Base-by-base conservation (phyloP, 2,329 filamentous ascomycete genomes). In the Clathrospora elynae region DNA sequence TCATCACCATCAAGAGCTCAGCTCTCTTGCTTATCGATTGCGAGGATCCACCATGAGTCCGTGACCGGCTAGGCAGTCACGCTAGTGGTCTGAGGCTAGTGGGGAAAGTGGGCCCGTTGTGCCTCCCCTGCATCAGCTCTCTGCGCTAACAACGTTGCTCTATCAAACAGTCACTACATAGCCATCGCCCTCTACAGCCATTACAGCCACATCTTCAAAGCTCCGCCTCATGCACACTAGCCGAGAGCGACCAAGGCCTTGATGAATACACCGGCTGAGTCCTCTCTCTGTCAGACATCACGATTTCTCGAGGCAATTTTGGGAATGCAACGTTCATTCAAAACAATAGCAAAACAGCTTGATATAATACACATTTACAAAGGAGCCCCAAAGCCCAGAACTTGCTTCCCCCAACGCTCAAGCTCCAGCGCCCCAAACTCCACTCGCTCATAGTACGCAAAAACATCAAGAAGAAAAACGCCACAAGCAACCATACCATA, bases 111-210 rank as follows among this genome's bases (percentile, higher is more conserved):
- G 51, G 51, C 35, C 46, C 46, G 37, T 31, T 38, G 46, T 43
- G 49, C 38, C 52, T 56, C 51, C 56, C 56, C 56, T 59, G 56
- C 53, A 49, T 51, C 52, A 36, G 35, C 42, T 42, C 51, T 51
- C 49, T 42, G 46, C 51, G 30, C 39, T 42, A 35, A 42, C 47
- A 46, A 40, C 46, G 46, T 51, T 51, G 44, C 49, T 44, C 42
- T 42, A 42, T 46, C 35, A 14, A 33, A 25, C 33, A 11, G 32
- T 22, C 45, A 19, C 24, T 16, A n/a, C n/a, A n/a, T n/a, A n/a
- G n/a, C n/a, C n/a, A n/a, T n/a, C n/a, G n/a, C n/a, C n/a, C n/a
- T n/a, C n/a, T n/a, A n/a, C n/a, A n/a, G n/a, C n/a, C n/a, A n/a
- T n/a, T n/a, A n/a, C n/a, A n/a, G n/a, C n/a, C n/a, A n/a, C n/a